phyloP scores from a whole-genome alignment of 2,329 filamentous ascomycete genomes.

The Bipolaris zeicola region DNA sequence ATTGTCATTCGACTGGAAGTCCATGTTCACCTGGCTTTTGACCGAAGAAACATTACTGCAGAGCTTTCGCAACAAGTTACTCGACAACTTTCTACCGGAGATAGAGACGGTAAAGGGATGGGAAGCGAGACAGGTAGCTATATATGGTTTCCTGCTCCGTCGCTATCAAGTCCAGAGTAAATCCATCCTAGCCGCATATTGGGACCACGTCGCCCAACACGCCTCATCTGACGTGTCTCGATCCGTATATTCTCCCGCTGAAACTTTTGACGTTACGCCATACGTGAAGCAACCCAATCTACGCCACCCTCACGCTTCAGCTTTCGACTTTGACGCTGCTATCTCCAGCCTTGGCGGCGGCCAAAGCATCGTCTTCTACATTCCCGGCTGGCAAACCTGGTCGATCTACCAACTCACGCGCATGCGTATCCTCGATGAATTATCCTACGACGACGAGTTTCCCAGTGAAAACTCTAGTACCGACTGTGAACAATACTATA shows the following conservation, averaged over 20 bases:
- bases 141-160: neutral
- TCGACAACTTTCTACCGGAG: neutral
- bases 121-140: neutral
- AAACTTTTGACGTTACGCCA: neutral
- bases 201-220: neutral
- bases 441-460: neutral
- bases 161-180: neutral
- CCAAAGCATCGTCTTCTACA: neutral
- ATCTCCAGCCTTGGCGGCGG: neutral
- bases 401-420: neutral
- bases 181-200: neutral
- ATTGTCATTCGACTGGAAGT: conserved; percentile 11
- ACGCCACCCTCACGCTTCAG: too few species aligned
- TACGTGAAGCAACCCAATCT: neutral
- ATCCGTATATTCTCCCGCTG: too few species aligned
- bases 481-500: neutral
- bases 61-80: neutral
- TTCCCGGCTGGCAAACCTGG: neutral
- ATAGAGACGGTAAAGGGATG: neutral
- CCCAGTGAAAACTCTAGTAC: neutral
- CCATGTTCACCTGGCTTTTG: conserved; percentile 7
- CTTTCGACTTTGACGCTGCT: neutral
- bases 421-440: neutral
- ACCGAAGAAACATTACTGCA: conserved; percentile 5
- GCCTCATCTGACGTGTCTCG: neutral